Evolutionary conservation across 768 basidiomycete species (phyloP).

Genomic region (Pholiota microspora): DNA sequence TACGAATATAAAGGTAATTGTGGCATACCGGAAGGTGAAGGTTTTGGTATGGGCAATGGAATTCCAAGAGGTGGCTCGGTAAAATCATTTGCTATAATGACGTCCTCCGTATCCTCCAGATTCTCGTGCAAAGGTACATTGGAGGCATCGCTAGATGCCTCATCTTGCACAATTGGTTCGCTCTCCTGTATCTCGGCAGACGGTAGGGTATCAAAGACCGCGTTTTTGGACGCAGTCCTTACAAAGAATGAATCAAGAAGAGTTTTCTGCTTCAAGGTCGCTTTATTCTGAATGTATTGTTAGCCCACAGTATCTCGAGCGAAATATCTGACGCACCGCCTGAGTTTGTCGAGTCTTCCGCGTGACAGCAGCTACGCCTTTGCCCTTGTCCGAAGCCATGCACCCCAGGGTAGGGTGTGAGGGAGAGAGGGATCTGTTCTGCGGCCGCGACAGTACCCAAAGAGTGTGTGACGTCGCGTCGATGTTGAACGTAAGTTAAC

Average conservation of each 20-base stretch:
- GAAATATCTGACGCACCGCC: slow-evolving; percentile 1
- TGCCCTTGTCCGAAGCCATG: slow-evolving; percentile 1
- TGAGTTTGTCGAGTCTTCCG: slow-evolving; percentile 1
- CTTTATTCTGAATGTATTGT: background rate
- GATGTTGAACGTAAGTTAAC: too few relatives aligned
- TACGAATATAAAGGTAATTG: background rate
- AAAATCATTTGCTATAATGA: background rate
- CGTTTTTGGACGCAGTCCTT: slow-evolving; percentile 4
- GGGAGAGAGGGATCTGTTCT: background rate
- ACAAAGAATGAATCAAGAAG: slow-evolving; percentile 27
- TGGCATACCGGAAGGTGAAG: background rate
- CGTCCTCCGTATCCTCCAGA: background rate
- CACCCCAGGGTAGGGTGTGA: background rate
- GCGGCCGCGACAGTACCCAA: too few relatives aligned
- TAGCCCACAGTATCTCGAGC: background rate
- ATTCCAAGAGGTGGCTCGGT: background rate
- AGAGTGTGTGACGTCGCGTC: slow-evolving; percentile 1
- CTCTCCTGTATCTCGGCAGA: background rate
- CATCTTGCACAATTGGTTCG: background rate
- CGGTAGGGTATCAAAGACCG: background rate
- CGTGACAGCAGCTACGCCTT: background rate
- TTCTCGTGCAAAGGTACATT: background rate
- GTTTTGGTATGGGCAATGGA: background rate
- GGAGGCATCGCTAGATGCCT: background rate
- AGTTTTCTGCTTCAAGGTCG: slow-evolving; percentile 34